Percentiles rank a stretch among this genome's conserved stretches.
These are phyloP conservation scores for Fusarium multiceps DNA, from an alignment of 2,329 filamentous ascomycete genomes.

Conservation along the genomic window DNA sequence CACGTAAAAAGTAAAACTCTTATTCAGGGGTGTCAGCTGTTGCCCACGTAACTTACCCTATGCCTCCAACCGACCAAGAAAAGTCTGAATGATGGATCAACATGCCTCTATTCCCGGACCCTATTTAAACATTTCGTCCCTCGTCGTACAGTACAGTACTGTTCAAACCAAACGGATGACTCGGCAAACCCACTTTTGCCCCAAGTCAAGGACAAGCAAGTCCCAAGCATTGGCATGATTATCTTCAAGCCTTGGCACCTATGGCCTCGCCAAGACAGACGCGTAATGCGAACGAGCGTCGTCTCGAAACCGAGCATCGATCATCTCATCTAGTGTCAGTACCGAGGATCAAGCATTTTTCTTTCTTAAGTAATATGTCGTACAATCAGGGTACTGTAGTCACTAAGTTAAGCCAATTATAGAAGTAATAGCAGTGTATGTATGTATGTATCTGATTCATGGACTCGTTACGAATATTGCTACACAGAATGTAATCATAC, in stretches of 20 bases:
- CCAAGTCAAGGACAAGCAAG: neutral
- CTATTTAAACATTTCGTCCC: neutral
- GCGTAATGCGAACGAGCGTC: conserved; percentile 8
- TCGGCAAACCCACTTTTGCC: conserved; percentile 25
- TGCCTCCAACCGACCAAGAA: neutral
- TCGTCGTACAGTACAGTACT: neutral
- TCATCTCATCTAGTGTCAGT: neutral
- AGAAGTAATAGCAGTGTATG: conserved; percentile 7
- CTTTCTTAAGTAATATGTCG: neutral
- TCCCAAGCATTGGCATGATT: conserved; percentile 7
- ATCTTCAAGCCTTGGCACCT: conserved; percentile 30
- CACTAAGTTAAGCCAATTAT: conserved; percentile 9
- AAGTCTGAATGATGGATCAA: neutral
- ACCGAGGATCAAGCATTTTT: neutral
- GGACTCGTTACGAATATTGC: conserved; percentile 38
- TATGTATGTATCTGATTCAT: conserved; percentile 27
- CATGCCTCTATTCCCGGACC: conserved; percentile 18
- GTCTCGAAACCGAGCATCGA: neutral
- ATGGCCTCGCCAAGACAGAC: conserved; percentile 21
- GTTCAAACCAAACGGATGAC: conserved; percentile 9
- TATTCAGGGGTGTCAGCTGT: neutral
- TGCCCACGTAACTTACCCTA: neutral
- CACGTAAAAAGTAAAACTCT: neutral
- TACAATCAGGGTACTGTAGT: neutral
- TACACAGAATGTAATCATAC: conserved; percentile 38